These are phyloP conservation scores for Thalassiosira mediterranea DNA, from an alignment of 352 stramenopile genomes.

Conservation along the genomic window DNA sequence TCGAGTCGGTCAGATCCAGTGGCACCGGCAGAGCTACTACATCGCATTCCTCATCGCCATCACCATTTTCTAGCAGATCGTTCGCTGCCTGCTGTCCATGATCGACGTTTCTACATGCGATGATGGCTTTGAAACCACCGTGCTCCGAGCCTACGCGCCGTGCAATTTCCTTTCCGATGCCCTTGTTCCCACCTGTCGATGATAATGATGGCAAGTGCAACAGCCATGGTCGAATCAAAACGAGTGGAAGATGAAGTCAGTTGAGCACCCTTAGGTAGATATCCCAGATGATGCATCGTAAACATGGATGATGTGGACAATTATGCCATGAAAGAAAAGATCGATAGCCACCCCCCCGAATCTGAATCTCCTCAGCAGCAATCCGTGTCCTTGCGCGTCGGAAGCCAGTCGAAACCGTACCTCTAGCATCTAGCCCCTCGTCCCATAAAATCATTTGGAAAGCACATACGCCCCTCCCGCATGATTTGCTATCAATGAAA, in stretches of 20 bases:
- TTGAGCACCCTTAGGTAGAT: not conserved
- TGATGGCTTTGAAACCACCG: conserved; percentile 43
- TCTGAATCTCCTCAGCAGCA: no score
- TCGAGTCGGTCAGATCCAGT: conserved; percentile 52
- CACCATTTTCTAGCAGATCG: conserved; percentile 27
- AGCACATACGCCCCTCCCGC: not conserved
- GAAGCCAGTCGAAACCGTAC: no score
- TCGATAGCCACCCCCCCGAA: no score
- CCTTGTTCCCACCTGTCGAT: conserved; percentile 63
- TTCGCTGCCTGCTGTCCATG: conserved; percentile 40
- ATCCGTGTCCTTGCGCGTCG: no score
- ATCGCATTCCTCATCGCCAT: conserved; percentile 39
- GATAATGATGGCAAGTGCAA: conserved; percentile 29
- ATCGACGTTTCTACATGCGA: conserved; percentile 53
- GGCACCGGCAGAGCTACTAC: conserved; percentile 32
- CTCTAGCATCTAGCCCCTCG: no score
- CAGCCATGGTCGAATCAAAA: not conserved
- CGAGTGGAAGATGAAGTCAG: not conserved
- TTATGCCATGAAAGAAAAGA: no score
- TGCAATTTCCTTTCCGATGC: conserved; percentile 66
- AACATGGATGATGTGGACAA: no score
- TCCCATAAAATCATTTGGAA: no score
- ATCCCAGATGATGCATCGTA: no score
- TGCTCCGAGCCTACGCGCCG: conserved; percentile 36
- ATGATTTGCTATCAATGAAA: not conserved